Percentiles rank a stretch among this genome's conserved stretches.
Evolutionary conservation across 805 yeast species (phyloP).

Genomic region (Candida germanica): DNA sequence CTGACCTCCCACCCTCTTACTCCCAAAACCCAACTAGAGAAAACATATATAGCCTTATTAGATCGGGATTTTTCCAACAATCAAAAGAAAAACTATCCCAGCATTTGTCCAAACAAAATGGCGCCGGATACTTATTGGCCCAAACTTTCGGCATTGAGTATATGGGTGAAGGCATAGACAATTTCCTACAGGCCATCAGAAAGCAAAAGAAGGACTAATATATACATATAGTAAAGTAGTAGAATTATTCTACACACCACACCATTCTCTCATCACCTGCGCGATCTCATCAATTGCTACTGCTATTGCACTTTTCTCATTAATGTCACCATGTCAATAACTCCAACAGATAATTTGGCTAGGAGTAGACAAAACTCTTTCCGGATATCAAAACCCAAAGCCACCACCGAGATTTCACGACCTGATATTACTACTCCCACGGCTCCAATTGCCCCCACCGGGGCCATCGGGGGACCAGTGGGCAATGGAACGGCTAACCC

Average conservation of each 20-base stretch:
- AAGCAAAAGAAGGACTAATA: too few relatives aligned
- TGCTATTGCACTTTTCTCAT: too few relatives aligned
- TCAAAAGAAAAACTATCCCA: constrained; percentile 39
- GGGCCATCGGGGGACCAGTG: too few relatives aligned
- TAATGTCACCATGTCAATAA: constrained; percentile 1
- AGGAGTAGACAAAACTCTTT: constrained; percentile 15
- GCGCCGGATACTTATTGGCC: constrained; percentile 49
- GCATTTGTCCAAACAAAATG: constrained; percentile 36
- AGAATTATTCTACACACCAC: too few relatives aligned
- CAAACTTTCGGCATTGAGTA: constrained; percentile 48
- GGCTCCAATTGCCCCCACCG: too few relatives aligned
- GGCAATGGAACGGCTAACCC: too few relatives aligned
- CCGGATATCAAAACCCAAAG: constrained; percentile 9
- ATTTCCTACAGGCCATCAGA: constrained; percentile 30
- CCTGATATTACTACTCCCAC: not conserved
- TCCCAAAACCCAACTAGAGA: constrained; percentile 27
- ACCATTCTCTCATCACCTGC: too few relatives aligned
- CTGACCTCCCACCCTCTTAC: constrained; percentile 42
- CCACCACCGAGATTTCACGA: not conserved
- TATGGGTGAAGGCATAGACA: constrained; percentile 53
- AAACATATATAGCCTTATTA: constrained; percentile 41
- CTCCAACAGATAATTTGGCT: not conserved
- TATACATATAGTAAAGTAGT: too few relatives aligned
- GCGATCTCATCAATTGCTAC: too few relatives aligned
- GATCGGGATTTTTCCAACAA: constrained; percentile 48